Base-by-base conservation (phyloP, 345 rosid species). In the Rhodomyrtus tomentosa region DNA sequence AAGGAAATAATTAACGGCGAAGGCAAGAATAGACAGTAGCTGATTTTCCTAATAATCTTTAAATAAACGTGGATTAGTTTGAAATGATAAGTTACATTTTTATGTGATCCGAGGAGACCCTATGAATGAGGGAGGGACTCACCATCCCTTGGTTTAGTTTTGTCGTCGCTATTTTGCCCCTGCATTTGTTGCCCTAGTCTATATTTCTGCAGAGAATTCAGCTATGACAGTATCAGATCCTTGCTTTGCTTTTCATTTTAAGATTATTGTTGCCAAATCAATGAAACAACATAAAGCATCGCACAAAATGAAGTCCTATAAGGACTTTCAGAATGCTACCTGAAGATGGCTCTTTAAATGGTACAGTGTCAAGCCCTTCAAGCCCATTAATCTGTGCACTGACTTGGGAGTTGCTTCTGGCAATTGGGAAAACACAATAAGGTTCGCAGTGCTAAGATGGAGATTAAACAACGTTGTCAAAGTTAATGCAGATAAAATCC, bases 331-430 rank as follows among this genome's bases (percentile, higher is more conserved):
- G 32, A n/a, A 80, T 38, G 15, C 21, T 73, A 95, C 99, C 99
- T 96, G 99, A 68, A 96, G 87, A 89, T 96, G 99, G 88, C 98
- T 95, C 91, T 95, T 96, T 84, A 95, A 90, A 90, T 96, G 99
- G 88, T 94, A 96, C 87, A 95, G 81, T 48, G 99, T 96, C 89
- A 96, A 91, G 48, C 99, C 99, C 89, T 96, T 96, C 56, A 94
- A 83, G 50, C 98, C 99, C 99, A 96, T 96, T 51, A 95, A 29
- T 85, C 94, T 93, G 86, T 94, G 80, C 84, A 95, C 98, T 3
- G 98, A 90, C 83, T 96, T 96, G 36, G 99, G 99, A 74, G 99
- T 96, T 56, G 99, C 99, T 85, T 93, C 99, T 96, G 87, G 5
- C 68, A 58, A 50, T 68, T 36, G 79, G 79, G 79, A 68, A 18